These are phyloP conservation scores for Saccharum spontaneum DNA, from an alignment of 176 grass and related monocot species.

Conservation along the genomic window DNA sequence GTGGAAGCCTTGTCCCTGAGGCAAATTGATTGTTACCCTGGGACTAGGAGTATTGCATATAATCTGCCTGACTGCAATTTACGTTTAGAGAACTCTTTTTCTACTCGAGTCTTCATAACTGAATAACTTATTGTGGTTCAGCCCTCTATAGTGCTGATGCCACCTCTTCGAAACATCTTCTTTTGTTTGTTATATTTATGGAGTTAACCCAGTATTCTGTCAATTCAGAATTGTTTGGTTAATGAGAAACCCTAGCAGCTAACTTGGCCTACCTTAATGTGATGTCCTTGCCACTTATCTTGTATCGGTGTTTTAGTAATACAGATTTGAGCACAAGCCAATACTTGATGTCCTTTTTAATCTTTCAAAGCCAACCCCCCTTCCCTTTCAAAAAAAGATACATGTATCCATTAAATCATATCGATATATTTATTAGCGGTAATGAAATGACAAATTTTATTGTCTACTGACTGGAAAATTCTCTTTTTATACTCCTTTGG, in stretches of 20 bases:
- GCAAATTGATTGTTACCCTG: constrained; percentile 10
- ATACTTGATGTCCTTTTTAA: not conserved
- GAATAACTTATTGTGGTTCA: not conserved
- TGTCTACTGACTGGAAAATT: not conserved
- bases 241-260: not conserved
- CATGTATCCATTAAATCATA: not conserved
- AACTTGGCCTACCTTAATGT: not conserved
- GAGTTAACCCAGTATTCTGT: not conserved
- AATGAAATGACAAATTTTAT: constrained; percentile 4
- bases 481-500: not conserved
- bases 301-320: not conserved
- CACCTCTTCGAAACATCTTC: not conserved
- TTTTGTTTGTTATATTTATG: not conserved
- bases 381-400: not conserved
- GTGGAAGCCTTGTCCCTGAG: not conserved
- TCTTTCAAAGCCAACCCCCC: not conserved
- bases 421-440: not conserved
- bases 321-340: not conserved
- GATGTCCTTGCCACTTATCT: not conserved
- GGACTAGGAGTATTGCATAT: constrained; percentile 10
- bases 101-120: not conserved
- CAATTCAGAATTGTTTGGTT: constrained; percentile 15
- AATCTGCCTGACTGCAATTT: constrained; percentile 10
- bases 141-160: not conserved
- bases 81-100: not conserved